These are phyloP conservation scores for Tolypocladium inflatum DNA, from an alignment of 2,329 filamentous ascomycete species.

Conservation along the genomic window DNA sequence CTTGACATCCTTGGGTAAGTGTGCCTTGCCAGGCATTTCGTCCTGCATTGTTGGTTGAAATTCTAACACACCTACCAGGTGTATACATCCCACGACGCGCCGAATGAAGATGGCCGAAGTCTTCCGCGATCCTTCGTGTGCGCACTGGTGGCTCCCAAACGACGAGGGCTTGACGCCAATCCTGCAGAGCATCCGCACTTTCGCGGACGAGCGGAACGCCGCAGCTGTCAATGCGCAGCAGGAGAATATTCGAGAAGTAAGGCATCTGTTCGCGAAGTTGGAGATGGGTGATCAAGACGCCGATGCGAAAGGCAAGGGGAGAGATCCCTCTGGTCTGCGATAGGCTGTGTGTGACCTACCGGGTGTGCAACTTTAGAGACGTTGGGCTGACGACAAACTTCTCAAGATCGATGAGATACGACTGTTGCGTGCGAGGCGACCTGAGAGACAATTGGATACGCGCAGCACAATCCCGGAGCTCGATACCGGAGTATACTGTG, in stretches of 20 bases:
- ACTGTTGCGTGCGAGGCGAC: background rate
- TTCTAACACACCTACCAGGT: constrained; percentile 40
- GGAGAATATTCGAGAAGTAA: constrained; percentile 65
- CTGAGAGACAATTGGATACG: background rate
- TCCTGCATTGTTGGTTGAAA: background rate
- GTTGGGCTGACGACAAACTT: background rate
- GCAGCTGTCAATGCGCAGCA: constrained; percentile 46
- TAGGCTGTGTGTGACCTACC: background rate
- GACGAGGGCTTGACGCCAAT: constrained; percentile 66
- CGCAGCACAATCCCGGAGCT: background rate
- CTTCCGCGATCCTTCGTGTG: constrained; percentile 62
- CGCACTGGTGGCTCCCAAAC: constrained; percentile 83
- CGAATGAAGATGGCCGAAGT: constrained; percentile 66
- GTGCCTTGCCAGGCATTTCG: background rate
- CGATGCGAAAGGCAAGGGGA: background rate
- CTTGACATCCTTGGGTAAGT: constrained; percentile 72
- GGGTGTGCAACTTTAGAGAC: background rate
- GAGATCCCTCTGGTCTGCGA: background rate
- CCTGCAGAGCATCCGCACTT: constrained; percentile 66
- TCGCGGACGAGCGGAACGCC: constrained; percentile 68
- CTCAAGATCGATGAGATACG: background rate
- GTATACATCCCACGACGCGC: constrained; percentile 69
- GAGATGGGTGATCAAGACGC: constrained; percentile 12
- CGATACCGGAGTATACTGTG: background rate
- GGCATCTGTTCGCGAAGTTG: constrained; percentile 60